Evolutionary conservation across 2,329 filamentous ascomycete genomes (phyloP).

Genomic region (Aspergillus intermedius): DNA sequence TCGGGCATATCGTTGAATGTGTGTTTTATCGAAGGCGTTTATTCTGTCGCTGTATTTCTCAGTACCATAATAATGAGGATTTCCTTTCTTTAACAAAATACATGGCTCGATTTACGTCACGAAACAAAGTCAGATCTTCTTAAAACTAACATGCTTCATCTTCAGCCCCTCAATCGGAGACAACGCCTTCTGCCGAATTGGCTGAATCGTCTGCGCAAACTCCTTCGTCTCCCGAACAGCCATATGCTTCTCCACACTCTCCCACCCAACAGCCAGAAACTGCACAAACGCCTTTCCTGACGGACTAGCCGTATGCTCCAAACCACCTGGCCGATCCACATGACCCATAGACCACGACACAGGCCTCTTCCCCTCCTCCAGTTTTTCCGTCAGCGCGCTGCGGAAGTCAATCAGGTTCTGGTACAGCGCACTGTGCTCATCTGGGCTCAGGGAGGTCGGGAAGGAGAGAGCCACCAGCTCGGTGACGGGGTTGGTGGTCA

Average conservation of each 20-base stretch:
- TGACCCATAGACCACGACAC: constrained; percentile 31
- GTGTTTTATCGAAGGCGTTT: constrained; percentile 29
- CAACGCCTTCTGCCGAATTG: constrained; percentile 37
- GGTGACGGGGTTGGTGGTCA: constrained; percentile 40
- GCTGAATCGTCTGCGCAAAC: constrained; percentile 38
- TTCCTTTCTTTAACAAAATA: not conserved
- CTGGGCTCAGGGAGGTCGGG: constrained; percentile 23
- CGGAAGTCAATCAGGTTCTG: constrained; percentile 34
- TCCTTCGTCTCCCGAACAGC: constrained; percentile 39
- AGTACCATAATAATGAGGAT: constrained; percentile 2
- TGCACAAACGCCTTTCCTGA: constrained; percentile 39
- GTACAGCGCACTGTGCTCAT: constrained; percentile 23
- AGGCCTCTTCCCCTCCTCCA: constrained; percentile 20
- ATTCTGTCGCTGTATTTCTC: constrained; percentile 2
- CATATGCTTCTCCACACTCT: constrained; percentile 45
- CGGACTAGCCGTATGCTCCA: constrained; percentile 30
- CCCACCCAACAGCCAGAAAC: constrained; percentile 47
- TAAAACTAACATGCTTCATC: constrained; percentile 42
- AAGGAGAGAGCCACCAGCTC: constrained; percentile 45
- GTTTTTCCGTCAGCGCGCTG: constrained; percentile 24
- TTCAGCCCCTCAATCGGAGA: constrained; percentile 33
- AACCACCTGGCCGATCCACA: constrained; percentile 28
- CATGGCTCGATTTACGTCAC: not conserved
- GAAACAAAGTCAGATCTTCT: constrained; percentile 17
- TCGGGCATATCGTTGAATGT: constrained; percentile 18